Percentiles rank a stretch among this genome's conserved stretches.
These are phyloP conservation scores for Darksidea phi DNA, from an alignment of 495 filamentous ascomycete species.

Conservation along the genomic window DNA sequence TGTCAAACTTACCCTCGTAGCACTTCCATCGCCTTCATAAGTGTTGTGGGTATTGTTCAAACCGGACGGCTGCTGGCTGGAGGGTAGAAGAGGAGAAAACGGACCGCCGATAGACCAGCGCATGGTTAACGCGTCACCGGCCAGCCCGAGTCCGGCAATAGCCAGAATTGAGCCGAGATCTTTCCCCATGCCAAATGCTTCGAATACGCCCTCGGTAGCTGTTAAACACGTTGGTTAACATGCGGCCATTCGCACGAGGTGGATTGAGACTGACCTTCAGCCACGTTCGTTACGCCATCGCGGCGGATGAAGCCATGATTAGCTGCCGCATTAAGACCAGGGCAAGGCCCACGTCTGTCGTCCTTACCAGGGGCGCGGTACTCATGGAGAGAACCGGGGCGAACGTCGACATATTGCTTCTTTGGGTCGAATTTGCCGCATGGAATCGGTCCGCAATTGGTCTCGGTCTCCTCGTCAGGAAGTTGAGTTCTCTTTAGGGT, in stretches of 20 bases:
- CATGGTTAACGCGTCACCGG: slow-evolving; percentile 2
- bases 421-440: too few species aligned
- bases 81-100: slow-evolving; percentile 1
- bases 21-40: slow-evolving; percentile 15
- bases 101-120: slow-evolving; percentile 13
- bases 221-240: background rate
- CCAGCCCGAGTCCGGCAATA: slow-evolving; percentile 2
- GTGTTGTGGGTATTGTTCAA: slow-evolving; percentile 7
- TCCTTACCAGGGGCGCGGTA: slow-evolving; percentile 2
- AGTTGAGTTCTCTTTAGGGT: too few species aligned
- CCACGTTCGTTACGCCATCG: slow-evolving; percentile 13
- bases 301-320: slow-evolving; percentile 36
- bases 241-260: background rate
- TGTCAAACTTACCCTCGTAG: slow-evolving; percentile 5
- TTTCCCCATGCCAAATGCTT: slow-evolving; percentile 7
- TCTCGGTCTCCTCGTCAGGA: too few species aligned
- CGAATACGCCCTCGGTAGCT: slow-evolving; percentile 5
- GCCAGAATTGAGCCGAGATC: slow-evolving; percentile 12
- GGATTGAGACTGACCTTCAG: background rate
- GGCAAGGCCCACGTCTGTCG: slow-evolving; percentile 30
- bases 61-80: background rate
- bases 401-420: slow-evolving; percentile 11
- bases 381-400: slow-evolving; percentile 1
- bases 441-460: too few species aligned
- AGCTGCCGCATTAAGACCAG: slow-evolving; percentile 35